phyloP scores from a whole-genome alignment of 2,329 filamentous ascomycete species.

The Apiospora saccharicola region DNA sequence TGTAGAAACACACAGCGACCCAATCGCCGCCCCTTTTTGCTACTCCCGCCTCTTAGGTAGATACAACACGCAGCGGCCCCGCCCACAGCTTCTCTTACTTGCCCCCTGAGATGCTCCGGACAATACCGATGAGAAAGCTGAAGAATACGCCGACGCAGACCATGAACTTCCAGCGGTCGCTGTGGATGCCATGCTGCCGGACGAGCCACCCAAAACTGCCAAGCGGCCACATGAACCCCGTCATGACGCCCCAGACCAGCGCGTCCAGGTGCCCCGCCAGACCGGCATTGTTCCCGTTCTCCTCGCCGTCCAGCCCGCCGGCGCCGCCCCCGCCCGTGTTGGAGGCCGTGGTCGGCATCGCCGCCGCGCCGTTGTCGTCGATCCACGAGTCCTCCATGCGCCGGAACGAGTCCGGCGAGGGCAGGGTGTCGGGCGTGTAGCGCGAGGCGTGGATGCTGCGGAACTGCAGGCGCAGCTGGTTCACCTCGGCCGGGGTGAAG shows the following conservation, averaged over 20 bases:
- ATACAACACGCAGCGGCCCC: too few relatives aligned
- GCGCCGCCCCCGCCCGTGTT: slow-evolving; percentile 41
- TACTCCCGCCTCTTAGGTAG: background rate
- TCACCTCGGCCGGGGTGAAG: slow-evolving; percentile 84
- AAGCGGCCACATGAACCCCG: slow-evolving; percentile 95
- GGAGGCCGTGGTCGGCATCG: slow-evolving; percentile 43
- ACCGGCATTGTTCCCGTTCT: slow-evolving; percentile 57
- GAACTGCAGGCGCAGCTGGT: slow-evolving; percentile 87
- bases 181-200: slow-evolving; percentile 87
- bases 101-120: slow-evolving; percentile 44
- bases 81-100: slow-evolving; percentile 25
- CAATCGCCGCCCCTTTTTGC: background rate
- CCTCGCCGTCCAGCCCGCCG: slow-evolving; percentile 38
- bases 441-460: slow-evolving; percentile 81
- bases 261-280: slow-evolving; percentile 75
- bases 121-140: slow-evolving; percentile 46
- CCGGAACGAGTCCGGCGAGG: slow-evolving; percentile 76
- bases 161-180: slow-evolving; percentile 82
- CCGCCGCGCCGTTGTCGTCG: slow-evolving; percentile 64
- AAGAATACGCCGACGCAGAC: slow-evolving; percentile 85
- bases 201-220: slow-evolving; percentile 86
- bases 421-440: slow-evolving; percentile 89
- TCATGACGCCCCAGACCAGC: slow-evolving; percentile 85
- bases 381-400: slow-evolving; percentile 91
- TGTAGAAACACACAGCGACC: background rate